These are phyloP conservation scores for Yamadazyma sp. DNA, from an alignment of 1,139 yeast species.

Conservation along the genomic window DNA sequence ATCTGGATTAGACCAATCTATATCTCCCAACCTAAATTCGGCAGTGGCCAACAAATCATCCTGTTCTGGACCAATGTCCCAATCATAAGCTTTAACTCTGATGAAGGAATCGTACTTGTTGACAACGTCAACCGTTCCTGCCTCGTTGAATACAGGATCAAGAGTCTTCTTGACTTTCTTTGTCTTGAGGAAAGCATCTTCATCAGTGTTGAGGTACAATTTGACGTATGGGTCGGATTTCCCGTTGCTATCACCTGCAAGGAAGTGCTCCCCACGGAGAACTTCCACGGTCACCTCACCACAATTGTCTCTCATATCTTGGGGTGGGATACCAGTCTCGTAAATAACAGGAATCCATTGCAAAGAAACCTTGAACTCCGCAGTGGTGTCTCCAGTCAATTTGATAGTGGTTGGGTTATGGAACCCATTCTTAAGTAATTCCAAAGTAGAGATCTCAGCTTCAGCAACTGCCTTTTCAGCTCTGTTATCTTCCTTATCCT, in stretches of 20 bases:
- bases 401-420: slow-evolving; percentile 50
- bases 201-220: slow-evolving; percentile 61
- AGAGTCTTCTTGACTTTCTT: slow-evolving; percentile 82
- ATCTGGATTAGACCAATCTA: slow-evolving; percentile 56
- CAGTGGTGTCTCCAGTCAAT: slow-evolving; percentile 46
- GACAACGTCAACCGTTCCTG: slow-evolving; percentile 47
- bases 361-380: slow-evolving; percentile 57
- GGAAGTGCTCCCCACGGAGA: slow-evolving; percentile 65
- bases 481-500: slow-evolving; percentile 52
- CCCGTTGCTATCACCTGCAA: slow-evolving; percentile 86
- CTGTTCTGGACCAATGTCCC: slow-evolving; percentile 88
- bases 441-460: slow-evolving; percentile 63
- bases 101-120: slow-evolving; percentile 64
- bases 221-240: slow-evolving; percentile 89
- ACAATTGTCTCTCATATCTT: slow-evolving; percentile 72
- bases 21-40: slow-evolving; percentile 54
- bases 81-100: slow-evolving; percentile 66
- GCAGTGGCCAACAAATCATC: slow-evolving; percentile 81
- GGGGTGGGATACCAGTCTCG: slow-evolving; percentile 61
- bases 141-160: slow-evolving; percentile 84
- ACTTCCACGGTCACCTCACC: slow-evolving; percentile 72
- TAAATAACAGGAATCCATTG: slow-evolving; percentile 77
- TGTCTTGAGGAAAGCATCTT: slow-evolving; percentile 64
- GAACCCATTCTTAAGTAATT: slow-evolving; percentile 67
- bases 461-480: slow-evolving; percentile 64